Evolutionary conservation across 345 rosid genomes (phyloP).

Genomic region (Arabidopsis thaliana): TAIR10.1 NC_003071.7:10577501-10578000

Average conservation of each 20-base stretch:
- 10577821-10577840: conserved; percentile 70
- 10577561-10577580: conserved; percentile 98
- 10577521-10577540: conserved; percentile 88
- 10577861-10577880: conserved; percentile 84
- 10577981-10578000: conserved; percentile 78
- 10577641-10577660: conserved; percentile 58
- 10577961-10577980: conserved; percentile 65
- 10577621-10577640: conserved; percentile 77
- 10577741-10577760: conserved; percentile 55
- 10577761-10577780: conserved; percentile 53
- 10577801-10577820: conserved; percentile 64
- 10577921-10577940: conserved; percentile 87
- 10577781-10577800: conserved; percentile 65
- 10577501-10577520: conserved; percentile 94
- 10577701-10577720: conserved; percentile 59
- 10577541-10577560: conserved; percentile 90
- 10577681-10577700: conserved; percentile 72
- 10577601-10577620: conserved; percentile 79
- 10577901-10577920: conserved; percentile 56
- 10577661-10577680: conserved; percentile 66
- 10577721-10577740: conserved; percentile 57
- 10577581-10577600: conserved; percentile 98
- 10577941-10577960: conserved; percentile 76
- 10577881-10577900: conserved; percentile 91
- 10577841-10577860: conserved; percentile 69